phyloP scores from a whole-genome alignment of 176 grass and related monocot genomes.

The Puya raimondii region DNA sequence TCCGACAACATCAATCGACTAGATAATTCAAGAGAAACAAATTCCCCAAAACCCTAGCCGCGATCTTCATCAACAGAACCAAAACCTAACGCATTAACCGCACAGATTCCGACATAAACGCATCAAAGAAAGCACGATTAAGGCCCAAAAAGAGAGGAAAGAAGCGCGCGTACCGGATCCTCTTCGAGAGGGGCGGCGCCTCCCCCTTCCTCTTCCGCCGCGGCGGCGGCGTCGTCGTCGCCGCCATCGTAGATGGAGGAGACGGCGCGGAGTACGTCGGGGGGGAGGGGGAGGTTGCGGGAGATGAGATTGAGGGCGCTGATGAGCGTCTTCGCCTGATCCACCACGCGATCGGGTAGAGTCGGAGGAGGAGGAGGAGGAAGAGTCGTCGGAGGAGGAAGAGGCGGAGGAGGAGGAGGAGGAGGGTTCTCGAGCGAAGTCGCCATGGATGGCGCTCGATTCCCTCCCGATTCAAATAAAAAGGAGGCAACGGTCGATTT shows the following conservation, averaged over 20 bases:
- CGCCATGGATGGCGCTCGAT: slow-evolving; percentile 26
- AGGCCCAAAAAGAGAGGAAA: background rate
- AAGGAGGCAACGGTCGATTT: slow-evolving; percentile 17
- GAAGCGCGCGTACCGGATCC: background rate
- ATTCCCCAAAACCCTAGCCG: background rate
- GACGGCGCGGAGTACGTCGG: slow-evolving; percentile 61
- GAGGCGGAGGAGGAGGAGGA: background rate
- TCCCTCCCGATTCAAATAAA: slow-evolving; percentile 28
- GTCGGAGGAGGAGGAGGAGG: background rate
- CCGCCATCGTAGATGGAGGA: slow-evolving; percentile 64
- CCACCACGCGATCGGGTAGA: slow-evolving; percentile 25
- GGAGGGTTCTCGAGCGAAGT: slow-evolving; percentile 30
- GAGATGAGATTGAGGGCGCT: slow-evolving; percentile 87
- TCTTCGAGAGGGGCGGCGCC: slow-evolving; percentile 1
- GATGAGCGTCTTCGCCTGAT: slow-evolving; percentile 80
- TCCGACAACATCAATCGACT: background rate
- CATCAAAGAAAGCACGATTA: background rate
- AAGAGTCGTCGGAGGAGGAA: background rate
- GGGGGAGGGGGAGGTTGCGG: slow-evolving; percentile 88
- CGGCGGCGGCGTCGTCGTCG: background rate
- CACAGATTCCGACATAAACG: no score
- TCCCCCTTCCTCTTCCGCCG: background rate
- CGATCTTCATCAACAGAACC: background rate
- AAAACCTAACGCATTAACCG: no score
- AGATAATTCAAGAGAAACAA: background rate